phyloP scores from a whole-genome alignment of 257 asterid genomes.

The Solanum pennellii region DNA sequence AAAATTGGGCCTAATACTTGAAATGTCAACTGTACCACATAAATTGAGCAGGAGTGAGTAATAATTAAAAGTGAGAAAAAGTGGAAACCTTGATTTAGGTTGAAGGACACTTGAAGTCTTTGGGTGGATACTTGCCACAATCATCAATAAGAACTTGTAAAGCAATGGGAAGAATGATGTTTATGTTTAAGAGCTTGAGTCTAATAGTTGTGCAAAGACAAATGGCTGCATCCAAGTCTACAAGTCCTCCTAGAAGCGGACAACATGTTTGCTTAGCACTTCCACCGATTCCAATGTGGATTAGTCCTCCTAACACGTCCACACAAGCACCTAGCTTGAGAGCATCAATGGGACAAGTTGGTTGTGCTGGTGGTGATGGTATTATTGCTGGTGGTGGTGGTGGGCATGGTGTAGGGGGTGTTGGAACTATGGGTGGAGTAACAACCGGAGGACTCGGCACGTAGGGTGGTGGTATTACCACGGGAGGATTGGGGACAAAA shows the following conservation, averaged over 20 bases:
- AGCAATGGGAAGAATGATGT: slow-evolving; percentile 50
- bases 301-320: slow-evolving; percentile 31
- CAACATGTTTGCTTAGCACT: slow-evolving; percentile 34
- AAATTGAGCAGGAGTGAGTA: not conserved
- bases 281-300: slow-evolving; percentile 44
- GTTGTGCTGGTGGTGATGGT: slow-evolving; percentile 6
- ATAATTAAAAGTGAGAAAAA: too few species aligned
- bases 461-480: slow-evolving; percentile 1
- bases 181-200: slow-evolving; percentile 46
- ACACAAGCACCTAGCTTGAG: slow-evolving; percentile 24
- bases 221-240: slow-evolving; percentile 31
- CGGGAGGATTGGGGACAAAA: not conserved
- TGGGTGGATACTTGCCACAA: slow-evolving; percentile 57
- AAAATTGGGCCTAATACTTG: not conserved
- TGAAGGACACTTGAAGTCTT: slow-evolving; percentile 50
- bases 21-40: not conserved
- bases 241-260: slow-evolving; percentile 13
- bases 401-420: slow-evolving; percentile 3
- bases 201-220: slow-evolving; percentile 68
- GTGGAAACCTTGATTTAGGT: slow-evolving; percentile 4
- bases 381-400: slow-evolving; percentile 6
- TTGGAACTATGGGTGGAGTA: slow-evolving; percentile 7
- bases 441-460: slow-evolving; percentile 7
- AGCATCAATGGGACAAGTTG: slow-evolving; percentile 45
- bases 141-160: slow-evolving; percentile 42